Evolutionary conservation across 441 rosid genomes (phyloP), one percentile per base, ranked within the genome.

Genomic region (Erysimum cheiri): DNA sequence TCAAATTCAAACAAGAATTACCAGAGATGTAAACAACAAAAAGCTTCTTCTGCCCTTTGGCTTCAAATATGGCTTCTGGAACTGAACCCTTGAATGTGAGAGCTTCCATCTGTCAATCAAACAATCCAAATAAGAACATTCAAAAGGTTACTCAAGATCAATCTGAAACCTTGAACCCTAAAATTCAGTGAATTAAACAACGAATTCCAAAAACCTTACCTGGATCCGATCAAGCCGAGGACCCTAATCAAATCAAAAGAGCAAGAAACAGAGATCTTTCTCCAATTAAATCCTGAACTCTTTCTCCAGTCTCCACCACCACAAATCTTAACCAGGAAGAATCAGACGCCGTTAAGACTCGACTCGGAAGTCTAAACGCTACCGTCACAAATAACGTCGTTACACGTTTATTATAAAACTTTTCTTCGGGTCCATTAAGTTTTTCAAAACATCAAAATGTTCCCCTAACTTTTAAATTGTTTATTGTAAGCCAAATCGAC

Each of bases 21-120:
- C 97, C 96, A 48, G 94, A 89, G 49, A 91, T 85, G 76, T 88
- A 89, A 29, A 93, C 98, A 19, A 93, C 83, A 52, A 93, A 85
- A 65, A 91, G 92, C 72, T 89, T 93, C 87, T 83, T 91, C 85
- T 80, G 90, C 32, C 44, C 61, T 60, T 84, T 81, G 31, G 96
- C 86, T 80, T 87, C 87, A 24, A 76, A 5, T 49, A 91, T 91
- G 4, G 97, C 98, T 76, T 85, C 88, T 15, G 84, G 59, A 60
- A 93, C 80, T 3, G 96, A 81, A 10, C 94, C 97, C 80, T 83
- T 85, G 78, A 72, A 85, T 0, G 85, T 33, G 8, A 90, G 82
- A 47, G 83, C 66, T 74, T 84, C 91, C 98, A 87, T 90, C 93
- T 85, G 69, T 40, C 29, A 66, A 59, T 26, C 54, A 33, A 73